Percentiles rank a stretch among this genome's conserved stretches.
phyloP scores from a whole-genome alignment of 192 early-diverging fungal species.

The Podila verticillata region DNA sequence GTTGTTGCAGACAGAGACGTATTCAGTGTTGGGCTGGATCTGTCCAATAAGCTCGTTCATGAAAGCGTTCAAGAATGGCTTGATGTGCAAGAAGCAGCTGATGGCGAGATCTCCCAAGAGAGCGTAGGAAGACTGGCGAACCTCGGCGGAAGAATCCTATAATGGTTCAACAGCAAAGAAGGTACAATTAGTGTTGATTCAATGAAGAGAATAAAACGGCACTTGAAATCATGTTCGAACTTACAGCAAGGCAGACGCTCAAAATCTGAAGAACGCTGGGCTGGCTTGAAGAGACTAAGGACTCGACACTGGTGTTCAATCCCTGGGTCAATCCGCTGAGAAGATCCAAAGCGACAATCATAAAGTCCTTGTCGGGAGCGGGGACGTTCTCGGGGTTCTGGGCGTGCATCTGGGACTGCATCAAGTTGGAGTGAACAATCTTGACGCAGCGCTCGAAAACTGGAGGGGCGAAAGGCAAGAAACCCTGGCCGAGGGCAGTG shows the following conservation, averaged over 20 bases:
- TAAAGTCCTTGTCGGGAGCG: constrained; percentile 93
- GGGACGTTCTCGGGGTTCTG: constrained; percentile 64
- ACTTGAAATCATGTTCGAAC: background rate
- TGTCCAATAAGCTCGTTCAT: constrained; percentile 80
- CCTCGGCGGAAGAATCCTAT: constrained; percentile 74
- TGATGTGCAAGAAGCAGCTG: constrained; percentile 83
- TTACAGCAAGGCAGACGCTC: constrained; percentile 83
- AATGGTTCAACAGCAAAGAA: background rate
- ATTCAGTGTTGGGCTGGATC: constrained; percentile 79
- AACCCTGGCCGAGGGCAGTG: constrained; percentile 85
- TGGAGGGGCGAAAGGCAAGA: constrained; percentile 83
- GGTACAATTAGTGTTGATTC: background rate
- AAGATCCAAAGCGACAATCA: constrained; percentile 96
- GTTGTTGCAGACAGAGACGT: constrained; percentile 95
- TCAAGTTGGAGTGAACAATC: constrained; percentile 85
- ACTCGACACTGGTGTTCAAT: constrained; percentile 78
- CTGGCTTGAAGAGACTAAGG: constrained; percentile 76
- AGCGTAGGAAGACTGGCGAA: constrained; percentile 95
- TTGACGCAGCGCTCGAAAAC: constrained; percentile 92
- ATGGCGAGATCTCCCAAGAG: constrained; percentile 98
- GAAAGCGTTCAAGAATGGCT: constrained; percentile 81
- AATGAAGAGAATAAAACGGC: background rate
- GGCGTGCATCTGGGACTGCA: constrained; percentile 64
- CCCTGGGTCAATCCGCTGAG: constrained; percentile 95
- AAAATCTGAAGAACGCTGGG: constrained; percentile 81